Evolutionary conservation across 352 stramenopile species (phyloP), one percentile per base, ranked within the genome.

Genomic region (Pelagophyceae sp.): DNA sequence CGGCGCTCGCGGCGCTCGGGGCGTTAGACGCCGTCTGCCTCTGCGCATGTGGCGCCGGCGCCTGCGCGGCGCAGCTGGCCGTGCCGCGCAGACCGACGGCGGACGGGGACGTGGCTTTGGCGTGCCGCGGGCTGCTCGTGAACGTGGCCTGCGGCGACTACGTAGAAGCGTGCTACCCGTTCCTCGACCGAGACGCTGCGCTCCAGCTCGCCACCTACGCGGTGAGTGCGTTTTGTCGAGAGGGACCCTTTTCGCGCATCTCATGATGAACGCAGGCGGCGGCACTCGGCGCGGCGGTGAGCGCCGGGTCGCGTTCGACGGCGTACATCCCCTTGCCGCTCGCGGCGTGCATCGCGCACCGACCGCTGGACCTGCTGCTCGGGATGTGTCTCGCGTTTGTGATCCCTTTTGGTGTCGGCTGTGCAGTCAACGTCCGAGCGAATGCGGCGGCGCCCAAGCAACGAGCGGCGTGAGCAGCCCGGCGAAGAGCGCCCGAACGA

Each of bases 131-230:
- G 5, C 27, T 74, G 11, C 23, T 58, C 35, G n/a, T 74, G 15
- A 58, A 58, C 38, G 5, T 50, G 15, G 6, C 2, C 67, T 74
- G 67, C 67, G 67, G 67, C 33, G 67, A 74, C 38, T 74, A 74
- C 38, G 67, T 74, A 33, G 67, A 74, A 37, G 67, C 67, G 35
- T 74, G 67, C 67, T 31, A 74, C 67, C 67, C 67, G 11, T 74
- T 74, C 37, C 35, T 74, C 15, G 67, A 31, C 2, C 67, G 67
- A 23, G 67, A 74, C 38, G 23, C 2, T 23, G 6, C n/a, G 20
- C 67, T 74, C 67, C 17, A 74, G 17, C 5, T 3, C 23, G 67
- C 67, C 15, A 31, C 38, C 15, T 74, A 74, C 38, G 15, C n/a
- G n/a, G n/a, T n/a, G n/a, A n/a, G n/a, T n/a, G n/a, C n/a, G n/a